These are phyloP conservation scores for Phytophthora agathidicida DNA, from an alignment of 352 stramenopile genomes.

Conservation along the genomic window DNA sequence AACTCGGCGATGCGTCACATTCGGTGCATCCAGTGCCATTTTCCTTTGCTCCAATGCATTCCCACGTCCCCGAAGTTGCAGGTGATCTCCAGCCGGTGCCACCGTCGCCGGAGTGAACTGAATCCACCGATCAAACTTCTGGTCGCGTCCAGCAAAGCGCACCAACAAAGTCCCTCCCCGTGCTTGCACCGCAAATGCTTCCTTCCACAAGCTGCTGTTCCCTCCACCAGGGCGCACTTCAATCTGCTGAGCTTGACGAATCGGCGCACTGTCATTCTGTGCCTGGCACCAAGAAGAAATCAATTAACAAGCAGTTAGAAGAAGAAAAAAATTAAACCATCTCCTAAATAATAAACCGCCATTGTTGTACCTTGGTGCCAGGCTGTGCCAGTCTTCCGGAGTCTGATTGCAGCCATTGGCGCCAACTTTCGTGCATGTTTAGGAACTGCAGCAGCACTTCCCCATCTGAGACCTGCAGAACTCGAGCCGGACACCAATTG, in stretches of 20 bases:
- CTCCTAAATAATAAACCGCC: not conserved
- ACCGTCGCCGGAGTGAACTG: slow-evolving; percentile 61
- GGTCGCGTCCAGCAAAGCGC: slow-evolving; percentile 66
- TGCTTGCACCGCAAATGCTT: slow-evolving; percentile 61
- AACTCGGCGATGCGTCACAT: slow-evolving; percentile 50
- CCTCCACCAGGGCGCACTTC: slow-evolving; percentile 60
- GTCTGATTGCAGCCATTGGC: slow-evolving; percentile 67
- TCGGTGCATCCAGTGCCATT: slow-evolving; percentile 50
- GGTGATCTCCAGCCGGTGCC: slow-evolving; percentile 65
- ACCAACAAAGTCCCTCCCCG: slow-evolving; percentile 57
- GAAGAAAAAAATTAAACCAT: not conserved
- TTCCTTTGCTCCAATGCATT: slow-evolving; percentile 45
- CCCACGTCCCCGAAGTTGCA: slow-evolving; percentile 38
- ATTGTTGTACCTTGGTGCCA: slow-evolving; percentile 53
- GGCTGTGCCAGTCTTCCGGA: slow-evolving; percentile 64
- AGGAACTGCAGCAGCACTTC: slow-evolving; percentile 76
- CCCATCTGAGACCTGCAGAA: slow-evolving; percentile 62
- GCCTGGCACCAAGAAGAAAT: slow-evolving; percentile 31
- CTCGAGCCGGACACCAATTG: slow-evolving; percentile 80
- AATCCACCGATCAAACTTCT: slow-evolving; percentile 80
- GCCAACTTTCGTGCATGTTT: slow-evolving; percentile 85
- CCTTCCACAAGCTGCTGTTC: slow-evolving; percentile 60
- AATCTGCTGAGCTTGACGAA: slow-evolving; percentile 73
- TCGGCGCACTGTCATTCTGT: slow-evolving; percentile 56
- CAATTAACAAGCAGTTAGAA: not conserved